Base-by-base conservation (phyloP, 2,329 filamentous ascomycete genomes). In the Coniochaeta sp. region DNA sequence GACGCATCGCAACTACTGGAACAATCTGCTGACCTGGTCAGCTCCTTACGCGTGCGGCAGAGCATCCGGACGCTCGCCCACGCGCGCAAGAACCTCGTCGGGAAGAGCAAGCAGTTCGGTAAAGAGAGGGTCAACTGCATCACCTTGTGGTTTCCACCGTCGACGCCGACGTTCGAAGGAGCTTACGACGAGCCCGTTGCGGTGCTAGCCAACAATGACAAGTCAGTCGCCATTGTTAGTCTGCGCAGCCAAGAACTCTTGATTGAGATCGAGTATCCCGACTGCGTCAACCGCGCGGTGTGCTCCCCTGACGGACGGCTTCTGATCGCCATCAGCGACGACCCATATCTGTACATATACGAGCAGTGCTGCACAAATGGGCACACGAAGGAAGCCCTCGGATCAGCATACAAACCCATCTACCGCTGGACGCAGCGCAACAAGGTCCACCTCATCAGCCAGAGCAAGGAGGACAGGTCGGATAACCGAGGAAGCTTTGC, bases 241-340 rank as follows among this genome's bases (percentile, higher is more conserved):
- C 78, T 98, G 22, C 79, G 83, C 31, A 84, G 88, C 58, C 72
- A 73, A 16, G 80, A 89, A 62, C 79, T 89, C 38, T 75, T 96
- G 24, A 86, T 90, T 59, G 81, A 87, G 50, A 77, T 97, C 59
- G 81, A 84, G 4, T 88, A 96, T 64, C 88, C 90, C 6, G 89
- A 93, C 70, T 89, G 87, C 64, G 93, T 98, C 77, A 99, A 99
- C 68, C 91, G 96, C 69, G 91, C 93, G 36, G 85, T 93, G n/a
- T 88, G 99, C 58, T 97, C 93, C 7, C 95, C 93, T 0, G 89
- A 97, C 70, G 93, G 93, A 1, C 83, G 81, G 22, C 76, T 93
- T 12, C 79, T 98, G 22, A 82, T 93, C 6, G 90, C 92, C 1
- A 90, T 98, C 50, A 90, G 93, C 44, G 95, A 99, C 70, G 89